Conservation (phyloP, 116 monocot species). For the Cymodocea nodosa region DNA sequence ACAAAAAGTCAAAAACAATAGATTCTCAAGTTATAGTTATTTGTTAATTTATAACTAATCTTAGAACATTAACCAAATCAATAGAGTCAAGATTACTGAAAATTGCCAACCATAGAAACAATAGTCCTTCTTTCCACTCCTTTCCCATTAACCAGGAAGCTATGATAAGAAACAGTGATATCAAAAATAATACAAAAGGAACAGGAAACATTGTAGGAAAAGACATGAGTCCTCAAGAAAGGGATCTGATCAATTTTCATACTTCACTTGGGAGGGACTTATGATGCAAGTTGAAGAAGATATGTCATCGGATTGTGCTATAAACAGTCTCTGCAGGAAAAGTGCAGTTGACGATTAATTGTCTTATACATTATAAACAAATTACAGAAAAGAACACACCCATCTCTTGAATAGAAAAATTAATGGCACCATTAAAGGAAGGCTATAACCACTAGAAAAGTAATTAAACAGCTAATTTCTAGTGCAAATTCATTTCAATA, state of each 20-base stretch:
- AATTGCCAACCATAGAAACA: constrained; percentile 39
- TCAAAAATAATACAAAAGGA: background rate
- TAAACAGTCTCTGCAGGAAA: constrained; percentile 51
- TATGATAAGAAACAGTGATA: constrained; percentile 16
- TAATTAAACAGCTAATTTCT: no score
- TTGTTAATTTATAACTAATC: background rate
- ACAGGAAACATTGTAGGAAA: background rate
- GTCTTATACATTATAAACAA: background rate
- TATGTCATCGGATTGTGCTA: constrained; percentile 49
- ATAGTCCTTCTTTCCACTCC: constrained; percentile 64
- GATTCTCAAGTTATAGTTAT: constrained; percentile 6
- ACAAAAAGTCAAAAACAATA: constrained; percentile 1
- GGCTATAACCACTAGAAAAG: no score
- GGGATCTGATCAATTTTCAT: constrained; percentile 9
- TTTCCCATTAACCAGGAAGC: constrained; percentile 86
- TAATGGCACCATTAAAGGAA: no score
- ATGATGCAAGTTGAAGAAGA: constrained; percentile 68
- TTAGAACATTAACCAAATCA: background rate
- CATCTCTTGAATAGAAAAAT: no score
- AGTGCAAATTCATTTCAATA: no score
- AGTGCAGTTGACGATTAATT: background rate
- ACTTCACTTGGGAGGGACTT: constrained; percentile 69
- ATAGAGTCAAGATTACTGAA: background rate
- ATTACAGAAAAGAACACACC: no score
- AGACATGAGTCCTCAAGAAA: background rate